A percentile compares a stretch with the other conserved stretches of the same genome.
Conservation (phyloP, 805 yeast species). For the Isabelozyma pseudorhagii region DNA sequence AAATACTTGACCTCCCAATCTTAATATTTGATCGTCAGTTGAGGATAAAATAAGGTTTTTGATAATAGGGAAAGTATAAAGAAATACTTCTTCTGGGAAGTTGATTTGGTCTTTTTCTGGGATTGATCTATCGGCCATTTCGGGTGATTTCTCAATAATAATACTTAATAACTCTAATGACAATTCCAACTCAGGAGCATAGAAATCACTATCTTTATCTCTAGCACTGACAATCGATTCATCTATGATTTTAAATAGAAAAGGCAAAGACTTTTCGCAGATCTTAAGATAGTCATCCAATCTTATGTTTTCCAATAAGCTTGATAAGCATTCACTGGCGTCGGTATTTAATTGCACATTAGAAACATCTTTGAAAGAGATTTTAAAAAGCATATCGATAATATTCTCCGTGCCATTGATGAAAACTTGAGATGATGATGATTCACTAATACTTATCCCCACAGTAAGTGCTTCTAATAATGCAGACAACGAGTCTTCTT, state of each 20-base stretch:
- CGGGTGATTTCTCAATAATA: conserved; percentile 46
- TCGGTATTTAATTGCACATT: conserved; percentile 68
- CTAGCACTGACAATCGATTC: conserved; percentile 16
- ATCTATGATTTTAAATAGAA: conserved; percentile 35
- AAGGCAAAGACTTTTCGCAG: conserved; percentile 54
- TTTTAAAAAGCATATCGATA: conserved; percentile 54
- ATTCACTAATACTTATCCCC: conserved; percentile 42
- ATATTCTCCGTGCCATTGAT: conserved; percentile 26
- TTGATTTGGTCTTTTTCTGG: background rate
- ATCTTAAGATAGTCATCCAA: conserved; percentile 42
- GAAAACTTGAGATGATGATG: conserved; percentile 16
- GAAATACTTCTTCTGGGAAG: conserved; percentile 40
- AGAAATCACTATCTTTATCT: conserved; percentile 40
- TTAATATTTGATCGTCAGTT: conserved; percentile 74
- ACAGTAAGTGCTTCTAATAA: conserved; percentile 67
- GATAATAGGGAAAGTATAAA: conserved; percentile 42
- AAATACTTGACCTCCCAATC: conserved; percentile 72
- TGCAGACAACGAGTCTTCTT: conserved; percentile 76
- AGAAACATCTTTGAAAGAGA: conserved; percentile 71
- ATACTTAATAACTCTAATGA: conserved; percentile 55
- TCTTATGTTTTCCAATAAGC: conserved; percentile 49
- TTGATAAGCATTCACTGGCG: conserved; percentile 65
- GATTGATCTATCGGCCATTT: conserved; percentile 3
- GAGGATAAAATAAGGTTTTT: conserved; percentile 41
- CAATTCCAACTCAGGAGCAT: conserved; percentile 53